Base-by-base conservation (phyloP, 768 basidiomycete genomes). In the Psilocybe cyanescens region DNA sequence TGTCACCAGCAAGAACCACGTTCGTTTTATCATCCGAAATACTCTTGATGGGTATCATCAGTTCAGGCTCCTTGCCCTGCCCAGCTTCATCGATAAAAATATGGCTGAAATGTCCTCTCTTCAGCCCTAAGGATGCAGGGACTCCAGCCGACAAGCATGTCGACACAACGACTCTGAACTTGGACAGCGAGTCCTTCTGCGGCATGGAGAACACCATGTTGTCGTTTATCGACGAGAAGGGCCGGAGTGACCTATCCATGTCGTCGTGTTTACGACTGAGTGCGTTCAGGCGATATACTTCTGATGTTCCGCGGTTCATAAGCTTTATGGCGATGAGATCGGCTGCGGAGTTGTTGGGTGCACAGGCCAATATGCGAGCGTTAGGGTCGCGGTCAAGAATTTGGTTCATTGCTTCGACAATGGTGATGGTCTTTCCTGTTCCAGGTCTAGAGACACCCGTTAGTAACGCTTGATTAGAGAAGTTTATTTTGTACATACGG, bases 31-130 rank as follows among this genome's bases (percentile, higher is more conserved):
- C 61, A 47, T 76, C 71, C 0, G 82, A 80, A 57, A 83, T 74
- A 11, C 78, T 81, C 72, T 83, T 85, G 68, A 90, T 80, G 0
- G 77, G 74, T 3, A 86, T 75, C 79, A 88, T 83, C 6, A 79
- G 70, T 63, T 86, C 83, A 0, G 87, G 86, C 64, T 89, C 87
- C 44, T 80, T 80, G 0, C 82, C 87, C 65, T 89, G 87, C 0
- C 86, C 87, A 4, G 86, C 87, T 61, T 89, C 87, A 64, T 89
- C 87, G 44, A 86, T 73, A 64, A 89, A 84, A 16, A 89, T 83
- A 62, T 88, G 84, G 0, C 71, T 81, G 64, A 83, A 89, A 67
- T 86, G 84, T 0, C 87, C 87, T 12, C 78, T 72, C 31, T 72
- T 68, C 24, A 87, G 41, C 0, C 86, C 86, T 8, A 86, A 64